Base-by-base conservation (phyloP, 352 stramenopile species). In the Globisporangium acanthophoron region DNA sequence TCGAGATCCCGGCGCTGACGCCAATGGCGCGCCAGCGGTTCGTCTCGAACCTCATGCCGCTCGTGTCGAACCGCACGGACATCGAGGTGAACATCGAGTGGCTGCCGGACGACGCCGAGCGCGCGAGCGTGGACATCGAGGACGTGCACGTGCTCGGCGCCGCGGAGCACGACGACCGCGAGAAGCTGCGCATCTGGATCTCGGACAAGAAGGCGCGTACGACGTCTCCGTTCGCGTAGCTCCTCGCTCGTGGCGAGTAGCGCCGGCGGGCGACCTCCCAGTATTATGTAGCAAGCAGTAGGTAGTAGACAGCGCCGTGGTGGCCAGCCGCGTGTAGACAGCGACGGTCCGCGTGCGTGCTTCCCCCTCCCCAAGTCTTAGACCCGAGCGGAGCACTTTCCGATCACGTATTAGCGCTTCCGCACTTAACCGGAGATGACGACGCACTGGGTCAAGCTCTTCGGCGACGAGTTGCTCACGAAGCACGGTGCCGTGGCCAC, bases 141-240 rank as follows among this genome's bases (percentile, higher is more conserved):
- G 69, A 74, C 41, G 59, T 66, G 31, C 62, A 76, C 48, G 63
- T 51, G 1, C 21, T 70, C 56, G 55, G 49, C 16, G 64, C 69
- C 15, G 67, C 69, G 37, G 70, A 80, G 2, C 60, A 56, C 11
- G 69, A 80, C 16, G 75, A 85, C 31, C 67, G 87, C 51, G 84
- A 93, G 67, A 91, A 87, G 70, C 69, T 93, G 35, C 84, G 84
- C 52, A 93, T 93, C 54, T 93, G 84, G 84, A 90, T 93, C 54
- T 93, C 84, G 21, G 84, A 93, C 67, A 89, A 89, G 66, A 93
- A 93, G 67, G 78, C 67, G 13, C 79, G 81, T 49, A 93, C 79
- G 21, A 76, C 76, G 31, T 88, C 79, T n/a, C 84, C 84, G 2
- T 93, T 93, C 66, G 67, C 68, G 24, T 85, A 53, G 56, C 3